Evolutionary conservation across 352 stramenopile species (phyloP).

Genomic region (Pythium biforme): DNA sequence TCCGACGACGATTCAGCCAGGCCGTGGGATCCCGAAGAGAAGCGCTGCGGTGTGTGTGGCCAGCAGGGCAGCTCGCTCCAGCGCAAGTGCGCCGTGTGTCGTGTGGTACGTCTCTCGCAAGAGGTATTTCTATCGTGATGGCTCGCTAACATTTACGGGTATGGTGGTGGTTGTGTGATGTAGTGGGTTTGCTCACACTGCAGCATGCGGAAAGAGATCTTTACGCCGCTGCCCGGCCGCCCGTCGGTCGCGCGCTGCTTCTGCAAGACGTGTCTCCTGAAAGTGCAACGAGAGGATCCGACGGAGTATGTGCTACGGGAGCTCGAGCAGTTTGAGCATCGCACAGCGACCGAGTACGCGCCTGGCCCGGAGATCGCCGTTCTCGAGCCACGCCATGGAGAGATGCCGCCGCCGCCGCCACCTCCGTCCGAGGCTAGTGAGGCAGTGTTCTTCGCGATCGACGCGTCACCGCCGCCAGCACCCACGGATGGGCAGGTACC

Average conservation of each 20-base stretch:
- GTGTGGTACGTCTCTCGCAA: conserved; percentile 24
- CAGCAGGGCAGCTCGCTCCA: conserved; percentile 29
- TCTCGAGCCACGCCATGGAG: conserved; percentile 10
- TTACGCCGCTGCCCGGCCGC: conserved; percentile 25
- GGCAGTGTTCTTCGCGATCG: conserved; percentile 25
- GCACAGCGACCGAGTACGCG: conserved; percentile 15
- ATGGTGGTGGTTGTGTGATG: not conserved
- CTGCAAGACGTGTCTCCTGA: conserved; percentile 54
- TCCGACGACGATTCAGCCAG: conserved; percentile 18
- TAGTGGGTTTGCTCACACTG: conserved; percentile 43
- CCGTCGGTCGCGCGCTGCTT: conserved; percentile 45
- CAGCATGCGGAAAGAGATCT: conserved; percentile 48
- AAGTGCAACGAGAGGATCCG: conserved; percentile 51
- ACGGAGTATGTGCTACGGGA: conserved; percentile 47
- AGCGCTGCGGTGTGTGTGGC: conserved; percentile 56
- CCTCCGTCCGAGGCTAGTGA: conserved; percentile 4
- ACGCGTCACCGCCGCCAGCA: conserved; percentile 8
- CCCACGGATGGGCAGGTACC: not conserved
- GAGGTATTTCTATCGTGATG: not conserved
- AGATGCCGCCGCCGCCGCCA: conserved; percentile 10
- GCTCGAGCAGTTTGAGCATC: conserved; percentile 33
- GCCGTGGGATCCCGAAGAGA: conserved; percentile 39
- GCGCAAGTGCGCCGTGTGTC: conserved; percentile 49
- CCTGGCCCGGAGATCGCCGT: conserved; percentile 20
- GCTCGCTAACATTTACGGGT: not conserved